Evolutionary conservation across 345 rosid genomes (phyloP).

Genomic region (Microcos paniculata): DNA sequence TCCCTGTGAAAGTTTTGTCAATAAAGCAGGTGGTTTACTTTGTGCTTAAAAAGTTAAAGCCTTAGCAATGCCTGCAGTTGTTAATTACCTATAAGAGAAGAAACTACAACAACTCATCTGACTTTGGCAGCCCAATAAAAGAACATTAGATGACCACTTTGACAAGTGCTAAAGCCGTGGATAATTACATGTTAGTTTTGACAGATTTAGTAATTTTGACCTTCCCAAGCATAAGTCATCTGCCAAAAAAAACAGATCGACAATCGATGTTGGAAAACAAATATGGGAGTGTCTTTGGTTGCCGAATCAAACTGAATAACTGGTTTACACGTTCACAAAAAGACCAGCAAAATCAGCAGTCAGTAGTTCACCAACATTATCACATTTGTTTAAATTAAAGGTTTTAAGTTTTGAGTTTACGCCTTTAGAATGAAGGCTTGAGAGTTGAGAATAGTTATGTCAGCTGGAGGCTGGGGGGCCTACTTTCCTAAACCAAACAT

Average conservation of each 20-base stretch:
- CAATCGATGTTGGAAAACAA: background rate
- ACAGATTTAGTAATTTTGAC: slow-evolving; percentile 4
- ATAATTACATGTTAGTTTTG: background rate
- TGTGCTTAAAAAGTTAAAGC: background rate
- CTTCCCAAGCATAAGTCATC: background rate
- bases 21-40: background rate
- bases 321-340: slow-evolving; percentile 11
- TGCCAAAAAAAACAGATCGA: background rate
- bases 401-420: background rate
- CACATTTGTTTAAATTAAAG: background rate
- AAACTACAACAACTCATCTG: background rate
- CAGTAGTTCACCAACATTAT: slow-evolving; percentile 33
- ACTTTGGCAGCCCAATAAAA: background rate
- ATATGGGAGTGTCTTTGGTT: background rate
- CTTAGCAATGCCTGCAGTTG: background rate
- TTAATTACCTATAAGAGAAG: background rate
- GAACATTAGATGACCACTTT: background rate
- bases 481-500: slow-evolving; percentile 25
- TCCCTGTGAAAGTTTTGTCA: background rate
- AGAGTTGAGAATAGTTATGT: background rate
- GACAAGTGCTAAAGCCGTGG: background rate
- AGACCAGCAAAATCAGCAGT: background rate
- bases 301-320: background rate
- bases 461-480: background rate
- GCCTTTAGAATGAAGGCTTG: background rate